Base-by-base conservation (phyloP, 2,329 filamentous ascomycete genomes). In the Xylaria sp. region DNA sequence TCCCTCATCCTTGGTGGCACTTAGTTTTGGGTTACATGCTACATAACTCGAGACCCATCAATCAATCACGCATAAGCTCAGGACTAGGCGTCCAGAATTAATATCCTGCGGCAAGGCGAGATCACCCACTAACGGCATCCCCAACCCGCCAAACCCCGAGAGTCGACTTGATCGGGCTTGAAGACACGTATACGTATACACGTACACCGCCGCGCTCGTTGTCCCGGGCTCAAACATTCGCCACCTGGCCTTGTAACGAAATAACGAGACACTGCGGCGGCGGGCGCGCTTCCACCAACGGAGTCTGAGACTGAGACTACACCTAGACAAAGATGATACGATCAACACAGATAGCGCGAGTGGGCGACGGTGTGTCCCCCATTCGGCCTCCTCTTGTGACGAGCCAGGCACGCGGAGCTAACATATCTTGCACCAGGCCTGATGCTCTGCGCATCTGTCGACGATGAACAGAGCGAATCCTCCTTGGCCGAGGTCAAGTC, bases 381-480 rank as follows among this genome's bases (percentile, higher is more conserved):
- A 56, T 69, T 55, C 7, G 21, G 17, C 64, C 32, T 59, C 30
- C 72, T 76, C 6, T 14, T 4, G 42, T 14, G 32, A 11, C 36
- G 24, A 39, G 34, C 17, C 11, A 67, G 77, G 74, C 51, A 45
- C 57, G 24, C 39, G 63, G 58, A 61, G 69, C 57, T 70, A 67
- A 72, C 59, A 76, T 21, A 19, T 8, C 54, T n/a, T n/a, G 47
- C 34, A 2, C 59, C 47, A 97, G 94, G 95, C 86, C 89, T 98
- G 73, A 94, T 97, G 86, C 89, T 99, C 74, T 95, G 94, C 78
- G 95, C 95, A 68, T 97, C 94, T 1, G 93, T 97, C 76, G 96
- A 98, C 81, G 94, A 98, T 79, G 92, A 93, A 77, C 89, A 76
- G 85, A 88, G 91, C 73, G 92, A 95, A 78, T 83, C 88, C 73